Evolutionary conservation across 2,329 filamentous ascomycete genomes (phyloP).

Genomic region (Xylariaceae sp.): DNA sequence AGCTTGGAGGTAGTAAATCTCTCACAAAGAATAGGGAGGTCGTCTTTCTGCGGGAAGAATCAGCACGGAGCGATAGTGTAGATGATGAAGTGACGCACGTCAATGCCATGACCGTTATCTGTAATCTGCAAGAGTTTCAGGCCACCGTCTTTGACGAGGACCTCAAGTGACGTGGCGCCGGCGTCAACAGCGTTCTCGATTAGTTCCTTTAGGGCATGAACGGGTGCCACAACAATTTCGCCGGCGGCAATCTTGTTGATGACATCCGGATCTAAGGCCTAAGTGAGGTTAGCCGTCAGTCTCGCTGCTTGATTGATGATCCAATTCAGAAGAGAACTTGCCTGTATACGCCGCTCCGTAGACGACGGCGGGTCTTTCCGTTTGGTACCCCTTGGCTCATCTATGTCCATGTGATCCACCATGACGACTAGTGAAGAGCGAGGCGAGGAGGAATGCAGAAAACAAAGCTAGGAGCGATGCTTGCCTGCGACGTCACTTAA

Average conservation of each 20-base stretch:
- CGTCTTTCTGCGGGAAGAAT: constrained; percentile 62
- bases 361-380: constrained; percentile 41
- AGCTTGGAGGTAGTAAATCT: constrained; percentile 96
- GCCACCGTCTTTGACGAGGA: constrained; percentile 90
- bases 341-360: constrained; percentile 43
- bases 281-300: constrained; percentile 17
- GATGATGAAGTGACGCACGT: constrained; percentile 49
- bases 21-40: constrained; percentile 86
- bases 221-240: constrained; percentile 95
- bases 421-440: constrained; percentile 15
- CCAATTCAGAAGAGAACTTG: constrained; percentile 25
- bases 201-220: constrained; percentile 91
- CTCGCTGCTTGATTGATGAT: neutral
- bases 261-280: constrained; percentile 86
- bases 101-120: constrained; percentile 93
- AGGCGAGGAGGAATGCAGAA: neutral
- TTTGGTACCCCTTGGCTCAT: constrained; percentile 42
- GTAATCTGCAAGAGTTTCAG: constrained; percentile 94
- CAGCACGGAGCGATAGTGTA: constrained; percentile 14
- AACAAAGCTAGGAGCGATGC: neutral
- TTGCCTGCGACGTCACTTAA: neutral
- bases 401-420: constrained; percentile 41
- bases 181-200: constrained; percentile 97
- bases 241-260: constrained; percentile 98
- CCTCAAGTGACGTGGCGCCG: constrained; percentile 85